A percentile compares a stretch with the other conserved stretches of the same genome.
These are phyloP conservation scores for Avena sativa DNA, from an alignment of 176 grass and related monocot species.

Conservation along the genomic window DNA sequence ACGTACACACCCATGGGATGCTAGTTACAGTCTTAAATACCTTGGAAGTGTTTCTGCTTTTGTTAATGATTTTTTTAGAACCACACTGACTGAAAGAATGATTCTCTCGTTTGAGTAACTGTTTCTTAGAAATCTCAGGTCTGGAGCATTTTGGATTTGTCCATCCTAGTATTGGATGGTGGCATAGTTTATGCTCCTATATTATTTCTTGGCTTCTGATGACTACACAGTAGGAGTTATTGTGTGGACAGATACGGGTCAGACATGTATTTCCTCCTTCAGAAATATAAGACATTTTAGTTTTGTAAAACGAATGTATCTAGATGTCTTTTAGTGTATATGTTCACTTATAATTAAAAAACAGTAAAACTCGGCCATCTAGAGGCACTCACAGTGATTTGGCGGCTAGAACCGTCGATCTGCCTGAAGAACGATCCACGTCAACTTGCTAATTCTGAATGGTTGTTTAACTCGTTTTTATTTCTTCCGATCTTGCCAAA, in stretches of 20 bases:
- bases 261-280: constrained; percentile 19
- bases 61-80: background rate
- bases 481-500: too few relatives aligned
- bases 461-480: too few relatives aligned
- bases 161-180: constrained; percentile 59
- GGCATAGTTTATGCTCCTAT: constrained; percentile 50
- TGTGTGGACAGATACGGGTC: constrained; percentile 72
- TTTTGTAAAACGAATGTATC: too few relatives aligned
- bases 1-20: background rate
- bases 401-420: too few relatives aligned
- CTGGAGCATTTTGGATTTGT: constrained; percentile 50
- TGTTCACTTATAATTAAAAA: too few relatives aligned
- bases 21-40: constrained; percentile 3
- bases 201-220: constrained; percentile 49
- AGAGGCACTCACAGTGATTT: too few relatives aligned
- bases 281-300: too few relatives aligned
- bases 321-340: too few relatives aligned
- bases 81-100: background rate
- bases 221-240: constrained; percentile 58
- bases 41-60: background rate
- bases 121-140: background rate
- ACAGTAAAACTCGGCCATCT: too few relatives aligned
- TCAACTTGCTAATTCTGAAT: too few relatives aligned
- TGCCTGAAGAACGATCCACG: too few relatives aligned
- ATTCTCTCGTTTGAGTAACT: constrained; percentile 17